Evolutionary conservation across 495 filamentous ascomycete genomes (phyloP), one percentile per base, ranked within the genome.

Genomic region (Hypoxylon trugodes): DNA sequence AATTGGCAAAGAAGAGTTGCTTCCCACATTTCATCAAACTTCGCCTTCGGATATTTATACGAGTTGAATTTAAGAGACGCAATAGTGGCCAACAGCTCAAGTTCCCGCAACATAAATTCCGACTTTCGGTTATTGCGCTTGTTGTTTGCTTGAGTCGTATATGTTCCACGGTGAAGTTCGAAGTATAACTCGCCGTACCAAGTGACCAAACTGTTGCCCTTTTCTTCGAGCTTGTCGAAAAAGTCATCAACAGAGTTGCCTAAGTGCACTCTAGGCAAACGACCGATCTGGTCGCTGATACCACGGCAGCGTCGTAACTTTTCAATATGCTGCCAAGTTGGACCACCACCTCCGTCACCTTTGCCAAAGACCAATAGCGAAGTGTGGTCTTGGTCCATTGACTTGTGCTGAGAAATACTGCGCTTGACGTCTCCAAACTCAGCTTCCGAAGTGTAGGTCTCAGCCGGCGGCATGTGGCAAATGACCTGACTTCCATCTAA

Each of bases 181-280:
- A 98, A 94, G 73, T 98, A 98, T 16, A 98, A 85, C 78, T 98
- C 95, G 22, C 95, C 95, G 70, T 96, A 97, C 95, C 95, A 98
- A 0, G 95, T 97, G 22, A 90, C 89, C 33, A 96, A 88, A n/a
- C 91, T 80, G 1, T 86, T 85, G 9, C 91, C 93, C 36, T 88
- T 83, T 32, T 83, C 81, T 76, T 97, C 91, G 4, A 98, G 79
- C 41, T 80, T 82, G 54, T 87, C 89, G 67, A 97, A 98, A 80
- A 97, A 98, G 65, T 96, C 92, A 59, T 98, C 95, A n/a, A 97
- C 95, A 1, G 91, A 93, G 35, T 86, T 85, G 33, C 94, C 96
- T 85, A 98, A 86, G 65, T 93, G 90, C 18, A 97, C 88, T 19
- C 92, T 86, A 1, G 94, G 93, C 49, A 98, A 79, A 36, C 89